These are phyloP conservation scores for Centella asiatica DNA, from an alignment of 129 eudicot species.

Conservation along the genomic window DNA sequence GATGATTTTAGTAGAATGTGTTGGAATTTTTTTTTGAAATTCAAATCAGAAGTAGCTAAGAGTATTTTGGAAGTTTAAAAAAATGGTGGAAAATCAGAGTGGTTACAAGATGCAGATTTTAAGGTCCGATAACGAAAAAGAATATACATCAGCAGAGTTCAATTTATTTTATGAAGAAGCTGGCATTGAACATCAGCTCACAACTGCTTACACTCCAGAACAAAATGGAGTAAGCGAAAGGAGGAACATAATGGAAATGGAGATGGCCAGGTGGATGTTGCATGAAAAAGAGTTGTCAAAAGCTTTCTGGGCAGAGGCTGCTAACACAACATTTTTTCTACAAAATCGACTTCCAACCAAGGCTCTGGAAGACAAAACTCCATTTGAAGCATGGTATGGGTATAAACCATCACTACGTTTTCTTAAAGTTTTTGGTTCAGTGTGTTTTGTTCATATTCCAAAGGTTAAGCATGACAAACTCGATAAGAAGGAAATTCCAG, in stretches of 20 bases:
- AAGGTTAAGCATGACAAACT: too few species aligned
- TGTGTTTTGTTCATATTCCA: too few species aligned
- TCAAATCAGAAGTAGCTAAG: neutral
- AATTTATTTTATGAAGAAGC: neutral
- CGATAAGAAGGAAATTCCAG: too few species aligned
- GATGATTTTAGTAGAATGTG: too few species aligned
- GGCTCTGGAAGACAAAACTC: neutral
- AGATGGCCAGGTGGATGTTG: neutral
- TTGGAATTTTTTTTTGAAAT: too few species aligned
- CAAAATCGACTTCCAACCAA: neutral
- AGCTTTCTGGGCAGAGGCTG: neutral
- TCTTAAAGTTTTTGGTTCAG: too few species aligned
- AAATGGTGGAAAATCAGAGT: too few species aligned
- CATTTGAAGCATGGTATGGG: too few species aligned
- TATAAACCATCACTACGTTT: too few species aligned
- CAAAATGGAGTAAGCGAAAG: neutral
- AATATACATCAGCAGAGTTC: neutral
- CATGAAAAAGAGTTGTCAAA: neutral
- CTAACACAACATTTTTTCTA: neutral
- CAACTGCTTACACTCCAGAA: constrained; percentile 1
- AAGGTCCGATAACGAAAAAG: too few species aligned
- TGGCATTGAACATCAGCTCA: neutral
- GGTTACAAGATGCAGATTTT: too few species aligned
- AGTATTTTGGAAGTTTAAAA: neutral
- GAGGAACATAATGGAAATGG: neutral